Conservation (phyloP, 2,329 filamentous ascomycete species). For the Talaromyces piceae region DNA sequence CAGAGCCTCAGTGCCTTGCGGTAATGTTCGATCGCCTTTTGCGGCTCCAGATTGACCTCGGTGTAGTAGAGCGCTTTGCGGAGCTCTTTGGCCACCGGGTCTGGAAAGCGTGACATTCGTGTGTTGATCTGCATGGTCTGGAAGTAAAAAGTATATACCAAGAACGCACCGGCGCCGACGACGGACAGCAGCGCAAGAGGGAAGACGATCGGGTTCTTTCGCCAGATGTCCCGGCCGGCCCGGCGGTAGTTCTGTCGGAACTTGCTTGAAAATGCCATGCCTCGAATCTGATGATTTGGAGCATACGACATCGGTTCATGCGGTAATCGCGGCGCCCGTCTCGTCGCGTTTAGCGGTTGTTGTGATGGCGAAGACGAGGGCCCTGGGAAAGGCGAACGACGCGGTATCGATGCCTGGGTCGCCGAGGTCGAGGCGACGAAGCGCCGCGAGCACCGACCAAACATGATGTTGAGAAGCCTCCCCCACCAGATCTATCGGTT, state of each 20-base stretch:
- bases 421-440: conserved; percentile 7
- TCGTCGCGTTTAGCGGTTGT: not conserved
- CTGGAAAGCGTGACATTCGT: conserved; percentile 37
- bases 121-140: conserved; percentile 36
- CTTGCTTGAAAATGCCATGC: conserved; percentile 22
- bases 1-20: conserved; percentile 65
- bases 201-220: conserved; percentile 37
- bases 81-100: conserved; percentile 50
- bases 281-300: conserved; percentile 6
- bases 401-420: not conserved
- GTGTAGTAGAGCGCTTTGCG: conserved; percentile 82
- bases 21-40: conserved; percentile 76
- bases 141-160: conserved; percentile 33
- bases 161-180: conserved; percentile 25
- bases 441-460: conserved; percentile 23
- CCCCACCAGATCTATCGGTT: no score
- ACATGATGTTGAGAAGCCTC: no score
- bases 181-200: conserved; percentile 34
- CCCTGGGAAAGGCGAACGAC: conserved; percentile 7
- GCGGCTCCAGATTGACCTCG: conserved; percentile 65
- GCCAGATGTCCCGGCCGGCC: conserved; percentile 34
- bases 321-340: not conserved
- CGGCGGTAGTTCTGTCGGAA: conserved; percentile 27
- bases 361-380: not conserved
- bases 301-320: not conserved